These are phyloP conservation scores for Cryptosporidium ubiquitum DNA, from an alignment of 169 alveolate species.

Conservation along the genomic window DNA sequence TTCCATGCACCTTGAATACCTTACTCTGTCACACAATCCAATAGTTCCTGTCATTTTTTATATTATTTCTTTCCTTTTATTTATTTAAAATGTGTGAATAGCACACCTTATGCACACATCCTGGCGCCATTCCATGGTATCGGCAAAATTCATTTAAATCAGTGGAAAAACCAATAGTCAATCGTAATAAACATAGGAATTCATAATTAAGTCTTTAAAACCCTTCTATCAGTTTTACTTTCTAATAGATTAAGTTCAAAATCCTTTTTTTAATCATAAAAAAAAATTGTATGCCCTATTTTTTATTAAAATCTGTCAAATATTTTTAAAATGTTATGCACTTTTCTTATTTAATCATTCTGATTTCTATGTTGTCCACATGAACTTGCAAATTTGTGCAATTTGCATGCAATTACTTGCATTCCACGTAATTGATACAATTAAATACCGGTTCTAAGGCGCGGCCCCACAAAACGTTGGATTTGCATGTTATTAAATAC, in stretches of 20 bases:
- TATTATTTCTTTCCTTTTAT: not conserved
- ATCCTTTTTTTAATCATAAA: not conserved
- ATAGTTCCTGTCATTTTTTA: not conserved
- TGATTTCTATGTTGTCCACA: not conserved
- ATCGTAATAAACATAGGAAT: no score
- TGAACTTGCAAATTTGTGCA: not conserved
- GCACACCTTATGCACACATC: conserved; percentile 3
- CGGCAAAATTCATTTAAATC: not conserved
- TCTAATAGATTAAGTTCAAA: not conserved
- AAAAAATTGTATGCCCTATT: not conserved
- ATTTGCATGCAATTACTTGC: not conserved
- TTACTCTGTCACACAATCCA: not conserved
- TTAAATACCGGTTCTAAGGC: conserved; percentile 18
- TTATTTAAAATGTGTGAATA: conserved; percentile 2
- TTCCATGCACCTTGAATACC: not conserved
- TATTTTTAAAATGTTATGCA: not conserved
- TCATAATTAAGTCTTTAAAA: not conserved
- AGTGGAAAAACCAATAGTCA: not conserved
- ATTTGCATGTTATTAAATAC: conserved; percentile 8
- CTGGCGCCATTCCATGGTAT: conserved; percentile 6
- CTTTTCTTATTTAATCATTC: not conserved
- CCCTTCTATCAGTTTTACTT: not conserved
- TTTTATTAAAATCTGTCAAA: not conserved
- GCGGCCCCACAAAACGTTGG: conserved; percentile 44
- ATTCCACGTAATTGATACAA: not conserved